Base-by-base conservation (phyloP, 2,329 filamentous ascomycete species). In the Daldinia sp. region DNA sequence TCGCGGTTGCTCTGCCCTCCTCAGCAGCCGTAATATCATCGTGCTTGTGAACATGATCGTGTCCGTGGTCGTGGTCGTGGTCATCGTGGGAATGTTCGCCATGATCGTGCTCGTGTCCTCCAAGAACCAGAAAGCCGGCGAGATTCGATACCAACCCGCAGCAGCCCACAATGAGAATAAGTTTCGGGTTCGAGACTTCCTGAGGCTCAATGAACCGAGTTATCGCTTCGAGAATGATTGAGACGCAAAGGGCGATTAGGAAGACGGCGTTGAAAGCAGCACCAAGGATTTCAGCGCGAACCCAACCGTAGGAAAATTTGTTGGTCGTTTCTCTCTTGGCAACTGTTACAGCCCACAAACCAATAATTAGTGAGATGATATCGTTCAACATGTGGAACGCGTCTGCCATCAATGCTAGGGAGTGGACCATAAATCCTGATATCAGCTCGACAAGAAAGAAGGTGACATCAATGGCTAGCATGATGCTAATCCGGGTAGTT, bases 331-430 rank as follows among this genome's bases (percentile, higher is more conserved):
- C 92, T 76, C 92, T 90, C 79, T 92, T 92, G 28, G 94, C 93
- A 57, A 97, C 92, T 70, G 91, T 93, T 61, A 99, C 96, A 60
- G 96, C 96, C 95, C 96, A 99, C 44, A 98, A 82, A 72, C 96
- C 96, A 69, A 99, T 95, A 63, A 91, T 87, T 13, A 99, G 85
- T 1, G 96, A 98, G 68, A 99, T 91, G 74, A 99, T 96, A 88
- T 99, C 96, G 84, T 99, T 99, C 68, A 99, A 86, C 96, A 99
- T 99, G 82, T 99, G 96, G 81, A 99, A 99, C 67, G 96, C 94
- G 83, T 99, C 96, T 60, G 96, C 96, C 78, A 97, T 94, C 66
- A 99, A 87, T 41, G 96, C 96, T 74, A 99, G 88, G 18, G 96
- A 98, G 78, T 94, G 91, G 68, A 97, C 93, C 71, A 91, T 84